Evolutionary conservation across 495 filamentous ascomycete genomes (phyloP).

Genomic region (Alectoria sarmentosa): DNA sequence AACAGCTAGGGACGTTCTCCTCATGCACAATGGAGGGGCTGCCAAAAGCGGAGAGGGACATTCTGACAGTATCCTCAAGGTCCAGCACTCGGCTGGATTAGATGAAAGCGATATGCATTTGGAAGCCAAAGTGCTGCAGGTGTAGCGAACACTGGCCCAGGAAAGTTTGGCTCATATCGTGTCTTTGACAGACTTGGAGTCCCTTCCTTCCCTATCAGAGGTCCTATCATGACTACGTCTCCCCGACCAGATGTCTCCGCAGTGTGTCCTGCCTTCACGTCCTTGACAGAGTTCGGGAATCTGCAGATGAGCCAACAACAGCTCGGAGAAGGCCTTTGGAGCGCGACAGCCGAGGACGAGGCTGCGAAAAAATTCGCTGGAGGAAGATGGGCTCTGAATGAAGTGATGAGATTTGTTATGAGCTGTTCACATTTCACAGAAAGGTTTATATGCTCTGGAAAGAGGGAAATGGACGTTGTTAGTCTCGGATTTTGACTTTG

Average conservation of each 20-base stretch:
- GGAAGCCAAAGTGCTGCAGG: background rate
- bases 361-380: background rate
- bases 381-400: background rate
- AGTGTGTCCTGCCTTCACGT: background rate
- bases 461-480: background rate
- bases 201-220: background rate
- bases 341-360: background rate
- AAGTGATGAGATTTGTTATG: background rate
- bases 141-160: background rate
- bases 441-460: background rate
- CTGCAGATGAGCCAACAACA: background rate
- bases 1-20: background rate
- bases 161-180: background rate
- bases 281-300: background rate
- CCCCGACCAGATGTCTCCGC: background rate
- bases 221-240: background rate
- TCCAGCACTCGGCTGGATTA: background rate
- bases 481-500: slow-evolving; percentile 7
- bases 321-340: background rate
- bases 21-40: background rate
- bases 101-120: background rate
- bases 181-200: background rate
- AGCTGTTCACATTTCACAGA: background rate
- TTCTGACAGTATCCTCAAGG: background rate
- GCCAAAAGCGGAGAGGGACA: background rate